phyloP scores from a whole-genome alignment of 176 grass and related monocot genomes.

The Alopecurus myosuroides region DNA sequence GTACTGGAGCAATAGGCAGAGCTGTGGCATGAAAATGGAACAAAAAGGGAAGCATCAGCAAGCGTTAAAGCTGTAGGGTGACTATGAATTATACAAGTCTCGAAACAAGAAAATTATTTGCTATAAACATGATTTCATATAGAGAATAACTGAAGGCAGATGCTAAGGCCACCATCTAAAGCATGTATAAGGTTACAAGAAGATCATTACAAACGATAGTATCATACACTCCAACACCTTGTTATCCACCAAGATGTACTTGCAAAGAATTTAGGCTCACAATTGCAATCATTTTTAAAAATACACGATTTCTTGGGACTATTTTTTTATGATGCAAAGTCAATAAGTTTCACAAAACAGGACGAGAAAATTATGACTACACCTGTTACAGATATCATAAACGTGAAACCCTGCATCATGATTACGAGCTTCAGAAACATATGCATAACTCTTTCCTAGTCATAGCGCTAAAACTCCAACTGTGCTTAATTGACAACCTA shows the following conservation, averaged over 20 bases:
- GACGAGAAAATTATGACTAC: neutral
- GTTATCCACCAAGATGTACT: neutral
- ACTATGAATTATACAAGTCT: neutral
- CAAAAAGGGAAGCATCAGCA: constrained; percentile 2
- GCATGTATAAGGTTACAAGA: neutral
- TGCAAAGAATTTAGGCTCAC: neutral
- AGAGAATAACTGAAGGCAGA: constrained; percentile 6
- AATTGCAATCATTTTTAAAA: neutral
- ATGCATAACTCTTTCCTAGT: neutral
- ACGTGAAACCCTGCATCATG: neutral
- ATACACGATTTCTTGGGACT: neutral
- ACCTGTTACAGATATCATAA: neutral
- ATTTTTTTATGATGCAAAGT: neutral
- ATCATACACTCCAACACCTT: neutral
- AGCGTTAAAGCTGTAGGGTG: neutral
- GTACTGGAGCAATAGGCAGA: neutral
- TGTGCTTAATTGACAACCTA: neutral
- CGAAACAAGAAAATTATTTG: neutral
- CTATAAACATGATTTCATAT: neutral
- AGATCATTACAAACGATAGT: neutral
- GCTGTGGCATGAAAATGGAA: neutral
- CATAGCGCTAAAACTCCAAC: neutral
- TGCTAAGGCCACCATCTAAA: neutral
- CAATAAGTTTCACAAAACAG: neutral
- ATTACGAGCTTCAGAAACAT: neutral